Evolutionary conservation across 2,329 filamentous ascomycete genomes (phyloP), one percentile per base, ranked within the genome.

Genomic region (Penicillium sp.): DNA sequence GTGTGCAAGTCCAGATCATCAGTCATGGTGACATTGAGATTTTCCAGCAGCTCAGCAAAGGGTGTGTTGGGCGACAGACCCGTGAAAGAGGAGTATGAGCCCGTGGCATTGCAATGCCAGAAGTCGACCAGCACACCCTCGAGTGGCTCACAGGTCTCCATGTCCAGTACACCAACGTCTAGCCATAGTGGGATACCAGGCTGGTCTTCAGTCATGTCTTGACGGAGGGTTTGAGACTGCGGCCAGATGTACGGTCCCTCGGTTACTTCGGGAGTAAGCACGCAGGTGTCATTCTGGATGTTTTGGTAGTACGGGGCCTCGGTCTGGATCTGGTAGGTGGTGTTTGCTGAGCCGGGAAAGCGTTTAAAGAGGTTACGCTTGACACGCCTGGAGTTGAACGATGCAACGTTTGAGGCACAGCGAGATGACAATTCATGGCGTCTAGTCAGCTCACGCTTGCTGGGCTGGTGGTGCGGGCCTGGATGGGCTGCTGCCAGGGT

Each of bases 81-180:
- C 1, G 60, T 66, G 34, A 47, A 47, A 27, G 34, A 39, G 10
- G 34, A 73, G 64, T 78, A 79, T 7, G 62, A 65, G 10, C 77
- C 76, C 0, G 73, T 77, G 21, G 74, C 68, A 57, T 79, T 78
- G 66, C 74, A 77, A 43, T 75, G 69, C 76, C 76, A 79, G 39
- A 77, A 68, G 56, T 78, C 75, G 50, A 77, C 60, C 9, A 75
- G 57, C 8, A 72, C 67, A 14, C 67, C 61, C 1, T 65, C 62
- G 1, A 72, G 61, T 4, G 75, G 69, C 54, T 71, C 64, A 63
- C 77, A 78, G 11, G 74, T 77, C 13, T 67, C 67, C 52, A 77
- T 69, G 59, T 79, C 74, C 40, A 79, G 61, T 43, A 77, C 73
- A 31, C 75, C 72, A 1, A 78, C 43, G 39, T 78, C 76, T 14